phyloP scores from a whole-genome alignment of 768 basidiomycete species.

The Lentinula detonsa region DNA sequence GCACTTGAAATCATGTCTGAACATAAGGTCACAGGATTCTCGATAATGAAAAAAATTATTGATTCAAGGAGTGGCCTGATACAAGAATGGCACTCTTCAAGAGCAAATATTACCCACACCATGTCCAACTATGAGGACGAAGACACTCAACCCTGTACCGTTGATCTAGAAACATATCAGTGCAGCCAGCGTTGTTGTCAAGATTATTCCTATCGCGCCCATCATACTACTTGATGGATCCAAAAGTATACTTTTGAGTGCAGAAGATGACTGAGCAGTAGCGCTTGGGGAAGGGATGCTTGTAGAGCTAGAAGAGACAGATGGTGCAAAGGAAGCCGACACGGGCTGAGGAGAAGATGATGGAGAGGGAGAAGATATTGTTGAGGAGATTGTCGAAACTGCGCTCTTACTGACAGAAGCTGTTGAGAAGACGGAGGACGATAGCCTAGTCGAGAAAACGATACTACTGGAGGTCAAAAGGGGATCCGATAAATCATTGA shows the following conservation, averaged over 20 bases:
- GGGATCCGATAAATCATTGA: neutral
- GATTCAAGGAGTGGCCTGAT: no score
- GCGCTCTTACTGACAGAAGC: neutral
- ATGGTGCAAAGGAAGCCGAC: neutral
- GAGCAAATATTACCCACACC: neutral
- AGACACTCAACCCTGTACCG: no score
- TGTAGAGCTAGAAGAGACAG: neutral
- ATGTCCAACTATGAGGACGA: neutral
- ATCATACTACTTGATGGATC: neutral
- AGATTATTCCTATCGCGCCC: neutral
- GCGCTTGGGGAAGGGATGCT: neutral
- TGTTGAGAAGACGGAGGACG: neutral
- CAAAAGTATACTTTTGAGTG: neutral
- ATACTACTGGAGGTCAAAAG: neutral
- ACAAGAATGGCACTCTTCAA: no score
- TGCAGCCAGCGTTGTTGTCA: neutral
- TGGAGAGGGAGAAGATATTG: neutral
- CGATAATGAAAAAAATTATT: neutral
- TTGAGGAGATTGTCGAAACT: neutral
- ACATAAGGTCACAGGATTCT: neutral
- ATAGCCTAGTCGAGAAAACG: neutral
- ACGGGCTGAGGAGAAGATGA: neutral
- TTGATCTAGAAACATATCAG: neutral
- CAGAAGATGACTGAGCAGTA: neutral
- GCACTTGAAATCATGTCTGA: no score